Base-by-base conservation (phyloP, 108 stramenopile species). In the Cyclotella choctawhatcheeana region DNA sequence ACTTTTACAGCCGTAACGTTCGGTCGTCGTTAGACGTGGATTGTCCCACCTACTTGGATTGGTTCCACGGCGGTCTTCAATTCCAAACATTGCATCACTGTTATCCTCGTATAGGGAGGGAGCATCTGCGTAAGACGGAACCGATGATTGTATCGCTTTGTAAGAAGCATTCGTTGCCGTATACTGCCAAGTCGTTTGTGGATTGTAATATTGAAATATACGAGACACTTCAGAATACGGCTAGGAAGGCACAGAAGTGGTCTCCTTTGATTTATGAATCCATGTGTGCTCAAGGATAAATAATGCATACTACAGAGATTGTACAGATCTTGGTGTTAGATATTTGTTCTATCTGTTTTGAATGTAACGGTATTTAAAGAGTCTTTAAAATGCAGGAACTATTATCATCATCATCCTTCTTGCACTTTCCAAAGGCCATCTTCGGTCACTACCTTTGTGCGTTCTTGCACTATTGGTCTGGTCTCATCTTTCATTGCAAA, bases 51-150 rank as follows among this genome's bases (percentile, higher is more conserved):
- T 95, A 79, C 73, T 69, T 95, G 71, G 97, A 97, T 81, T 97
- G 92, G 92, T 93, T 97, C 71, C 97, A 97, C 56, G 92, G 92
- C 1, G 97, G 97, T 1, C 88, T 97, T 20, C 97, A 97, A 68
- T 97, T 96, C 63, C 97, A 97, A 84, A 85, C 88, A 29, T 84
- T 86, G 47, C 97, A 98, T 79, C 97, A 98, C 74, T 77, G 94
- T 24, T 98, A 81, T 76, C 97, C 97, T 0, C 83, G 89, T 48
- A 61, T 98, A 54, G 96, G 96, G 10, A 73, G 96, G 17, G 88
- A 92, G 77, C 92, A 96, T 72, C 81, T 97, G 21, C 82, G 95
- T 29, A 87, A 64, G 50, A 85, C 82, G 2, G 84, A 84, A 44
- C 69, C 79, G 7, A 60, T 89, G 22, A 87, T 97, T 34, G 69